Percentiles rank a stretch among this genome's conserved stretches.
Conservation (phyloP, 2,329 filamentous ascomycete species). For the Xylariaceae sp. region DNA sequence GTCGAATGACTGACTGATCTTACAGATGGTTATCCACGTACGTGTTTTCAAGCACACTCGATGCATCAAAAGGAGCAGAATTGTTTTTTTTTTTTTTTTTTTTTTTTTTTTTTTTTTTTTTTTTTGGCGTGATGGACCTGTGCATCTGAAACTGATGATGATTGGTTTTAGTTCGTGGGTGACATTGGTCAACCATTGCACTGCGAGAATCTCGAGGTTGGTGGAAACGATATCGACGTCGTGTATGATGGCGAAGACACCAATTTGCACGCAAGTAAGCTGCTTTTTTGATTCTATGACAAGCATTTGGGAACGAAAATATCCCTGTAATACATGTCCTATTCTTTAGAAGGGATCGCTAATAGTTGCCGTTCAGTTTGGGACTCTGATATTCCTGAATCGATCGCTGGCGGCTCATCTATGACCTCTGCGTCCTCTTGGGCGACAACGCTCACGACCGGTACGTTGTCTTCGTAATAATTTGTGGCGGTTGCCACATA, state of each 20-base stretch:
- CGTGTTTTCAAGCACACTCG: slow-evolving; percentile 1
- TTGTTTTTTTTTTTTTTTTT: too few species aligned
- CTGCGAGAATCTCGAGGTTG: slow-evolving; percentile 49
- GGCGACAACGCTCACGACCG: slow-evolving; percentile 36
- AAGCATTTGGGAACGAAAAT: too few species aligned
- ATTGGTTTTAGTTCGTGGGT: slow-evolving; percentile 42
- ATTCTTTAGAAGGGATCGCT: not conserved
- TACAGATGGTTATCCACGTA: slow-evolving; percentile 34
- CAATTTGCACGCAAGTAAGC: slow-evolving; percentile 52
- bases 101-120: too few species aligned
- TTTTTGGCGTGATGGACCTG: too few species aligned
- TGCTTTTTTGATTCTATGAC: not conserved
- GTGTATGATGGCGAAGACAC: slow-evolving; percentile 48
- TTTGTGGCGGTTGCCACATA: not conserved
- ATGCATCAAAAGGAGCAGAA: not conserved
- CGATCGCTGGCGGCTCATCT: slow-evolving; percentile 36
- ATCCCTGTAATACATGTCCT: too few species aligned
- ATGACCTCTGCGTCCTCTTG: slow-evolving; percentile 38
- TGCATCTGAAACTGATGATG: not conserved
- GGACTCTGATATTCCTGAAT: slow-evolving; percentile 58
- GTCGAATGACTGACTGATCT: not conserved
- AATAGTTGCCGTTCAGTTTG: slow-evolving; percentile 36
- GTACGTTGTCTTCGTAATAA: slow-evolving; percentile 13
- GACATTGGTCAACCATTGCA: slow-evolving; percentile 57
- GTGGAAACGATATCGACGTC: slow-evolving; percentile 57